Base-by-base conservation (phyloP, 352 stramenopile genomes). In the Phytopythium aichiense region DNA sequence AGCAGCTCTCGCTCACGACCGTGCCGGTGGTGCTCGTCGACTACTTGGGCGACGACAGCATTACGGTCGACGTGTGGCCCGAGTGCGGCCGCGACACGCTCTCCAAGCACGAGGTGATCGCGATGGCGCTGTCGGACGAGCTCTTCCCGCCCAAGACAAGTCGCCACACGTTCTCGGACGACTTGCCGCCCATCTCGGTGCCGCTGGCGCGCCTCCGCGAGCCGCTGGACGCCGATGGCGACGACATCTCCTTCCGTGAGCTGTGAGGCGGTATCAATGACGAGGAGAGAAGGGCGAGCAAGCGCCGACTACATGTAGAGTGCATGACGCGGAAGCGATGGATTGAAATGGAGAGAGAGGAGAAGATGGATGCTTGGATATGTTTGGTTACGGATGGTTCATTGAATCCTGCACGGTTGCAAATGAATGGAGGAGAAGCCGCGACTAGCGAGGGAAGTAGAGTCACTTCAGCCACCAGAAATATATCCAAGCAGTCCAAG, bases 121-220 rank as follows among this genome's bases (percentile, higher is more conserved):
- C 76, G 5, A 92, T 95, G 84, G 81, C 87, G 49, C 78, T 95
- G 22, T 95, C 87, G 54, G 76, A 89, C 67, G 68, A 83, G 30
- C 68, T 95, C 12, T 95, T 95, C 68, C 87, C 87, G 20, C 87
- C 87, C 18, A 95, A 95, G 70, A 95, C 87, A 50, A 93, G 84
- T 72, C 83, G 87, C 28, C 87, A 95, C 69, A 88, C 76, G 37
- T 93, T 93, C 55, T 92, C 87, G 55, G 81, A 95, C 51, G 82
- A 93, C 56, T 43, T 95, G 42, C 87, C 87, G 33, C 87, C 87
- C 28, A 93, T 95, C 66, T 92, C 83, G 3, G 82, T 95, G 59
- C 69, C 84, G 12, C 68, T 95, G 25, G 75, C 78, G 57, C 73
- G 77, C 31, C 69, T 95, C 28, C 77, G 84, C 22, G 58, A 71